These are phyloP conservation scores for Przewalskia tangutica DNA, from an alignment of 257 asterid species.

Conservation along the genomic window DNA sequence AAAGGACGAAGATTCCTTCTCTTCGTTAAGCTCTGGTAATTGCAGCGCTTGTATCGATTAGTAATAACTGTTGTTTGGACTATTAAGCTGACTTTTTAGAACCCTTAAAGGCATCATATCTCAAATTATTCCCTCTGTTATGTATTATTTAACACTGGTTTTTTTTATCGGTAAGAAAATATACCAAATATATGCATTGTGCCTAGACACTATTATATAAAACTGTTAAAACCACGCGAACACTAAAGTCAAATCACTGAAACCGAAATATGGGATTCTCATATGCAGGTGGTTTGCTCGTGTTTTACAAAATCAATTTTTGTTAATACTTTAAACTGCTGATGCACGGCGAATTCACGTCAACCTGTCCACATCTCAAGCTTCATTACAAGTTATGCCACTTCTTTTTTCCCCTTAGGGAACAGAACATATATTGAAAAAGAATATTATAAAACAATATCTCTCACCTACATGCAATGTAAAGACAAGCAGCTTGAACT, in stretches of 20 bases:
- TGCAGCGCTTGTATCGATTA: background rate
- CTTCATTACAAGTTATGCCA: background rate
- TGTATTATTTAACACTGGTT: background rate
- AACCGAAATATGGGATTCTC: background rate
- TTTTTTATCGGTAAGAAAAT: background rate
- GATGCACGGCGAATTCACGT: background rate
- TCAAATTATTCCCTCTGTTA: background rate
- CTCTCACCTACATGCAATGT: slow-evolving; percentile 66
- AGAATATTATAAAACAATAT: background rate
- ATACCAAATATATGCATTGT: background rate
- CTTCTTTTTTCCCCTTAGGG: background rate
- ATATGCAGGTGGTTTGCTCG: background rate
- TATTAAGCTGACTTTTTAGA: background rate
- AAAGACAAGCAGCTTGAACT: slow-evolving; percentile 84
- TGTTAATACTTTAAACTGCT: background rate
- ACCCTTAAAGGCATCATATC: background rate
- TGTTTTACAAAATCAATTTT: background rate
- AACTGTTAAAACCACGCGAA: background rate
- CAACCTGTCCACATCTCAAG: background rate
- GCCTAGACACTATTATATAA: background rate
- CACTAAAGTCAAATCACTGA: background rate
- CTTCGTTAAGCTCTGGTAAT: background rate
- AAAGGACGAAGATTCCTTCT: background rate
- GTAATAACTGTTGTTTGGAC: background rate
- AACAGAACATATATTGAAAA: background rate